These are phyloP conservation scores for Taphrina betulina DNA, from an alignment of 1,139 yeast species.

Conservation along the genomic window DNA sequence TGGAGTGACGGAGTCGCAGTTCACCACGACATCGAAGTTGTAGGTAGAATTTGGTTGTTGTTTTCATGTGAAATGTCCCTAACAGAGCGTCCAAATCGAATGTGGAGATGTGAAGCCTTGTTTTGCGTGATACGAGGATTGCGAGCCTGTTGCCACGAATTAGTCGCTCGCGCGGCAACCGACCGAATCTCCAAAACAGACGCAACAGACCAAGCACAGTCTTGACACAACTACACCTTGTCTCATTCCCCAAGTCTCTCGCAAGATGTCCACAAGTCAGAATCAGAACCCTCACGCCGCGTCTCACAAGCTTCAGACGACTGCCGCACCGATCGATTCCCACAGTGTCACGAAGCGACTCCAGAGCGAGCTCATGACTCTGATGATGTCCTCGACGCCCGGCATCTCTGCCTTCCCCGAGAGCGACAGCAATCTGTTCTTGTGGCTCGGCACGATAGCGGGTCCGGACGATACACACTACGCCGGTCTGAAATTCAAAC, in stretches of 20 bases:
- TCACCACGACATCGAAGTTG: background rate
- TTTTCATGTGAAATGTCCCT: no score
- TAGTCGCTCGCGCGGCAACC: no score
- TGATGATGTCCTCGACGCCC: slow-evolving; percentile 50
- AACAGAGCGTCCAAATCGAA: no score
- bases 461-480: slow-evolving; percentile 59
- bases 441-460: slow-evolving; percentile 62
- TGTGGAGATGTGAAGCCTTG: no score
- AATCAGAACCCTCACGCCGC: slow-evolving; percentile 12
- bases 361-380: slow-evolving; percentile 33
- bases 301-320: slow-evolving; percentile 9
- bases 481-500: slow-evolving; percentile 9
- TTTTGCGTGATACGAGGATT: no score
- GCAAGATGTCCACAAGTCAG: slow-evolving; percentile 22
- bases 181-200: no score
- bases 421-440: slow-evolving; percentile 54
- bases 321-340: slow-evolving; percentile 14
- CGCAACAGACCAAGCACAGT: no score
- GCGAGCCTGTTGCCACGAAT: no score
- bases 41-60: no score
- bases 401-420: slow-evolving; percentile 58
- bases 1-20: slow-evolving; percentile 72
- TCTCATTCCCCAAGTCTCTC: background rate
- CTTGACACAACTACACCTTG: no score
- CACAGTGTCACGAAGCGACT: slow-evolving; percentile 30